Evolutionary conservation across 441 rosid genomes (phyloP).

Genomic region (Francoa sonchifolia): DNA sequence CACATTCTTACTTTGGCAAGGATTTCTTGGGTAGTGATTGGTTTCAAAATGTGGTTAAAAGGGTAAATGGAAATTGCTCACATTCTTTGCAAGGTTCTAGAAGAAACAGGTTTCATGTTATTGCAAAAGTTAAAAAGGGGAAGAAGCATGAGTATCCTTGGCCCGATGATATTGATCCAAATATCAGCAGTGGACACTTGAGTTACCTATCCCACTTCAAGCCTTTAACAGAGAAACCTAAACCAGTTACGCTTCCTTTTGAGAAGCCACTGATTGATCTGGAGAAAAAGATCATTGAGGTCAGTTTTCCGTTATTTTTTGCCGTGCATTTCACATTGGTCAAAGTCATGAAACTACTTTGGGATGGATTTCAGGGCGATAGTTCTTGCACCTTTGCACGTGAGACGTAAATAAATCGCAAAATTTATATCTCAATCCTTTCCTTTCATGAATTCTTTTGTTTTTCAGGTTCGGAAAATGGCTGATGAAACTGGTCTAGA

Average conservation of each 20-base stretch:
- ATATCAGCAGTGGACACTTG: constrained; percentile 74
- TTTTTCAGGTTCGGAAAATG: constrained; percentile 80
- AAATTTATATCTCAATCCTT: no score
- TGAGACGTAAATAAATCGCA: no score
- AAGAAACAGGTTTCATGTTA: constrained; percentile 6
- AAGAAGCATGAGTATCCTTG: constrained; percentile 84
- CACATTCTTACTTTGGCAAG: constrained; percentile 11
- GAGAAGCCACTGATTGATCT: constrained; percentile 76
- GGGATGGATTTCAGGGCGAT: no score
- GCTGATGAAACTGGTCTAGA: constrained; percentile 36
- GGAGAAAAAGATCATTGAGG: constrained; percentile 76
- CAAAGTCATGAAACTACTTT: no score
- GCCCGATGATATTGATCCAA: constrained; percentile 82
- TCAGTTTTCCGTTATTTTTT: constrained; percentile 12
- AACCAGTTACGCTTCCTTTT: constrained; percentile 73
- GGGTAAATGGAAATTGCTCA: constrained; percentile 8
- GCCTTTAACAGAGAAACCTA: constrained; percentile 58
- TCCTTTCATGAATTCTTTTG: no score
- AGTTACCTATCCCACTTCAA: constrained; percentile 70
- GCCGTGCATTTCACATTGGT: no score
- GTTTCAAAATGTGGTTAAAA: constrained; percentile 8
- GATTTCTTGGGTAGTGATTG: constrained; percentile 12
- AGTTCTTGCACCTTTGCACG: no score
- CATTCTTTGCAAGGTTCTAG: constrained; percentile 9
- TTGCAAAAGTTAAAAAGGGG: constrained; percentile 25